Conservation (phyloP, 441 rosid genomes). For the Euphorbia celastroides region DNA sequence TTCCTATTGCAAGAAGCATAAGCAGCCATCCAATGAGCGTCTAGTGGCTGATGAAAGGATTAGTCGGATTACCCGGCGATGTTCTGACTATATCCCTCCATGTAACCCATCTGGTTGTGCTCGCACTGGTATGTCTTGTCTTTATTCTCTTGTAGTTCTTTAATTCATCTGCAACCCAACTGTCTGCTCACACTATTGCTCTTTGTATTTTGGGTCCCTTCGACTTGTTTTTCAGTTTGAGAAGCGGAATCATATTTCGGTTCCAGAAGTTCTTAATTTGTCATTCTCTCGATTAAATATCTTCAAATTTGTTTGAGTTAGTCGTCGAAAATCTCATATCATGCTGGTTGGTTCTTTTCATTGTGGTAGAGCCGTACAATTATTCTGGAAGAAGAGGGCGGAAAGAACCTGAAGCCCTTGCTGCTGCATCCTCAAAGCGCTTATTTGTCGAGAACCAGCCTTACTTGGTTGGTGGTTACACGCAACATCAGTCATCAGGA, state of each 20-base stretch:
- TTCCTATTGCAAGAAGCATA: conserved; percentile 97
- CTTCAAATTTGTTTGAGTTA: conserved; percentile 15
- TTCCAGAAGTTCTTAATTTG: not conserved
- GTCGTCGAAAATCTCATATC: conserved; percentile 11
- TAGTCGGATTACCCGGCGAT: conserved; percentile 43
- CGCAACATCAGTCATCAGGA: conserved; percentile 60
- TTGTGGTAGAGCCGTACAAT: conserved; percentile 78
- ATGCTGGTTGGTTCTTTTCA: conserved; percentile 13
- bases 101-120: conserved; percentile 95
- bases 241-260: not conserved
- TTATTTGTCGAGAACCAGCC: conserved; percentile 90
- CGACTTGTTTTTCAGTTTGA: not conserved
- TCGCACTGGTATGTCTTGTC: conserved; percentile 65
- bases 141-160: conserved; percentile 10
- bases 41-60: conserved; percentile 48
- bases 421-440: conserved; percentile 93
- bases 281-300: conserved; percentile 1
- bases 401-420: conserved; percentile 93
- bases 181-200: not conserved
- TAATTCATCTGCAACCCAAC: not conserved
- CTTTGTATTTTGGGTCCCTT: not conserved
- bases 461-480: conserved; percentile 76
- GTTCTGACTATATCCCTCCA: conserved; percentile 70
- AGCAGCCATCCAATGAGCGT: conserved; percentile 70
- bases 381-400: conserved; percentile 89